Base-by-base conservation (phyloP, 495 filamentous ascomycete genomes). In the Barbatosphaeria neglecta region DNA sequence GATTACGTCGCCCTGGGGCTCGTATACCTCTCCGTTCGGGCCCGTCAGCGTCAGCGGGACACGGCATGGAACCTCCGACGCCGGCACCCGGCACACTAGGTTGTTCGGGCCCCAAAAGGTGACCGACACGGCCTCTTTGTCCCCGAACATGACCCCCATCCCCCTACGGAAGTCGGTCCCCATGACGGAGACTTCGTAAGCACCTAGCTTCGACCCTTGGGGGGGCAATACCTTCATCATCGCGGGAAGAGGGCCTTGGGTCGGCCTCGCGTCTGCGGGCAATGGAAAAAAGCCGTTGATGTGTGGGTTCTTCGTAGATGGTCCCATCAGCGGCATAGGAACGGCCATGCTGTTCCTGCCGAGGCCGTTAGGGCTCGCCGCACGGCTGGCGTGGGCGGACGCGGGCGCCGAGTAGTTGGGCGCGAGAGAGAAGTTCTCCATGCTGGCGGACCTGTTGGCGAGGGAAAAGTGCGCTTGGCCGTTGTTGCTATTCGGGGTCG, bases 131-230 rank as follows among this genome's bases (percentile, higher is more conserved):
- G 90, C 90, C 27, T 78, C 69, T 4, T 72, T 74, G 38, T 87
- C 80, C 16, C 89, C 90, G 62, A 96, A 96, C 54, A 89, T 81
- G 47, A 95, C 87, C 45, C 87, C 84, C 56, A 90, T 76, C 5
- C 86, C 86, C 39, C 81, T 77, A 28, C 76, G 78, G 53, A 95
- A 95, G 18, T 80, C 80, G 53, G 77, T 82, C 6, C 90, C 90
- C 22, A 90, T 66, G 45, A 90, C 72, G 0, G 84, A 87, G 11
- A 95, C 86, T 54, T 95, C 89, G 25, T 85, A 84, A 11, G 88
- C 87, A 47, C 90, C 90, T 20, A 73, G 73, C 37, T 80, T 80
- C 9, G 88, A 84, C 10, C 90, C 90, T 60, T 93, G 84, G 27
- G 72, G 69, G 1, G 90, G 90, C 31, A 90, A 83, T 39, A 95